phyloP scores from a whole-genome alignment of 805 yeast genomes.

The Kazachstania psychrophila region DNA sequence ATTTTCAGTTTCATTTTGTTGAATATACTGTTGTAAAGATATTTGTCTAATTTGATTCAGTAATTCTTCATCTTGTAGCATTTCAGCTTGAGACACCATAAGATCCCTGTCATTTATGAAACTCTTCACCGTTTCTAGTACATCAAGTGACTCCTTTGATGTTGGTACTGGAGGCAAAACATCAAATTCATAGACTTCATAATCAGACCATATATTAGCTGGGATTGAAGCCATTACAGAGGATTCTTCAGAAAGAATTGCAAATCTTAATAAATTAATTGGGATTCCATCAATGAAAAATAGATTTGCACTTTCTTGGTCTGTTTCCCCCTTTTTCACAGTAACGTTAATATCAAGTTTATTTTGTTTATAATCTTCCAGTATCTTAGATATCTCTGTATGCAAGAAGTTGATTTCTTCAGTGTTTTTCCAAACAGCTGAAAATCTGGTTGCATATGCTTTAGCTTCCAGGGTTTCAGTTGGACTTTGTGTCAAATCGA shows the following conservation, averaged over 20 bases:
- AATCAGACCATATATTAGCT: conserved; percentile 45
- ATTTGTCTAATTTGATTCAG: conserved; percentile 26
- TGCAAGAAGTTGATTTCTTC: conserved; percentile 40
- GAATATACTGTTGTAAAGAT: conserved; percentile 26
- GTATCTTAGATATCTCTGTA: conserved; percentile 31
- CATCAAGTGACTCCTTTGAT: conserved; percentile 28
- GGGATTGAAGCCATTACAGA: conserved; percentile 66
- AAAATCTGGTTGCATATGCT: conserved; percentile 51
- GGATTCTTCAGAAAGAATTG: conserved; percentile 61
- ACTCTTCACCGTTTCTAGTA: conserved; percentile 28
- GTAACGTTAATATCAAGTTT: background rate
- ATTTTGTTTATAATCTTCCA: conserved; percentile 11
- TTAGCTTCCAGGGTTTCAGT: conserved; percentile 35
- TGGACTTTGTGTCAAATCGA: conserved; percentile 17
- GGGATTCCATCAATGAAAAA: conserved; percentile 37
- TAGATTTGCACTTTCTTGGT: conserved; percentile 8
- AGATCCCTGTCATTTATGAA: conserved; percentile 29
- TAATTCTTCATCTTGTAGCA: conserved; percentile 28
- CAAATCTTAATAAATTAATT: conserved; percentile 54
- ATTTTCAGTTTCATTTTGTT: conserved; percentile 15
- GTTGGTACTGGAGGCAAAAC: conserved; percentile 53
- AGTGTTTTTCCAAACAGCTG: conserved; percentile 44
- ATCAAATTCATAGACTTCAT: conserved; percentile 62
- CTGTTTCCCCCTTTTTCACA: background rate
- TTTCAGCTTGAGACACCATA: conserved; percentile 16